These are phyloP conservation scores for Ambrosiella beaveri DNA, from an alignment of 2,329 filamentous ascomycete species.

Conservation along the genomic window DNA sequence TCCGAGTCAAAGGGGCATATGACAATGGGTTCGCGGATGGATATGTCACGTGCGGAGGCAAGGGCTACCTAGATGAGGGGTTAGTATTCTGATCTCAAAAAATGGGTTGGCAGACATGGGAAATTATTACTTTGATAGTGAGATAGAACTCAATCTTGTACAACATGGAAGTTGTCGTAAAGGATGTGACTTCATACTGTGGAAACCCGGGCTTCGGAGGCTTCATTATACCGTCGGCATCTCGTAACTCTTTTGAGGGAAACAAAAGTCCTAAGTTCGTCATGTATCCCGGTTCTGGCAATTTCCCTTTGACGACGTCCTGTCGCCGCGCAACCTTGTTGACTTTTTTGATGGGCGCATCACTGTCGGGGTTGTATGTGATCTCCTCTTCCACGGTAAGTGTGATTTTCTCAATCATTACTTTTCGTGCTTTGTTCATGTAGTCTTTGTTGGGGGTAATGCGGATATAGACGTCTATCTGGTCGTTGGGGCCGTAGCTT, in stretches of 20 bases:
- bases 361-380: slow-evolving; percentile 94
- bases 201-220: slow-evolving; percentile 77
- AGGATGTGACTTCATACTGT: slow-evolving; percentile 71
- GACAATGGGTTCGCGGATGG: slow-evolving; percentile 78
- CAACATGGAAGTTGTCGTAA: slow-evolving; percentile 81
- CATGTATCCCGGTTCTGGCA: slow-evolving; percentile 82
- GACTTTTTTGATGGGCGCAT: slow-evolving; percentile 78
- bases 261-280: slow-evolving; percentile 86
- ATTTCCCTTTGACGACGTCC: slow-evolving; percentile 61
- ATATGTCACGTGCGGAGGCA: slow-evolving; percentile 73
- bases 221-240: slow-evolving; percentile 73
- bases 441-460: slow-evolving; percentile 83
- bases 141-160: slow-evolving; percentile 99
- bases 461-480: slow-evolving; percentile 91
- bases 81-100: slow-evolving; percentile 27
- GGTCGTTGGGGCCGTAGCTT: slow-evolving; percentile 92
- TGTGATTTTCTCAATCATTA: slow-evolving; percentile 87
- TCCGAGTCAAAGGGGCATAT: slow-evolving; percentile 92
- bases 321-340: slow-evolving; percentile 75
- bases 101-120: not conserved
- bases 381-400: slow-evolving; percentile 93
- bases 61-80: slow-evolving; percentile 24
- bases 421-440: slow-evolving; percentile 75
- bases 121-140: slow-evolving; percentile 59
- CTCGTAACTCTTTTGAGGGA: slow-evolving; percentile 73